Evolutionary conservation across 257 asterid genomes (phyloP).

Genomic region (Solanum dulcamara): DNA sequence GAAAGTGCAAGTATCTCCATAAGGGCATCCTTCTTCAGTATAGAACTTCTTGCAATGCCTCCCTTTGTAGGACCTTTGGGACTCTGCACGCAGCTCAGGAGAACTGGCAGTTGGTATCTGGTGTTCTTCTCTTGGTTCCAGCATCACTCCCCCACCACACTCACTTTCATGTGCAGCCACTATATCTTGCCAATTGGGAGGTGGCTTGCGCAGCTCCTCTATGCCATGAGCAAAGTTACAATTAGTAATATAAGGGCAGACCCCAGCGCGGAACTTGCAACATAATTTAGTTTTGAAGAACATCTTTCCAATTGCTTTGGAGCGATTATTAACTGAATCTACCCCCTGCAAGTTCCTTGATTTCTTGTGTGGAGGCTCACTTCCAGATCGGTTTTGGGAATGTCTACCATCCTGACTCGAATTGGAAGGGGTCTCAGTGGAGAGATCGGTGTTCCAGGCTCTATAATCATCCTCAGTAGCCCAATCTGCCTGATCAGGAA

Average conservation of each 20-base stretch:
- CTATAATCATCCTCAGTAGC: constrained; percentile 24
- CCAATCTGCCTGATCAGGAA: constrained; percentile 12
- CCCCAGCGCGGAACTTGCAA: constrained; percentile 17
- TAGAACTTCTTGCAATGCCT: constrained; percentile 20
- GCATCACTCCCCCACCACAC: not conserved
- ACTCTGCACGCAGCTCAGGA: constrained; percentile 7
- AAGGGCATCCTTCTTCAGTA: constrained; percentile 14
- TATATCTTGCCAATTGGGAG: constrained; percentile 23
- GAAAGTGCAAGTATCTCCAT: constrained; percentile 14
- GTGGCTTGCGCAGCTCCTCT: constrained; percentile 14
- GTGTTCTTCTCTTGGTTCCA: constrained; percentile 15
- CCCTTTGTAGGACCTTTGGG: constrained; percentile 12
- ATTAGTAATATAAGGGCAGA: constrained; percentile 16
- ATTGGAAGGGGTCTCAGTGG: constrained; percentile 2
- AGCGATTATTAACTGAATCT: not conserved
- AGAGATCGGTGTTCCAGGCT: not conserved
- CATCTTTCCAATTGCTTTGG: constrained; percentile 17
- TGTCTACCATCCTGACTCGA: not conserved
- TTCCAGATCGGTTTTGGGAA: not conserved
- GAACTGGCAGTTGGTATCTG: constrained; percentile 13
- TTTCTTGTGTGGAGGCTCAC: constrained; percentile 14
- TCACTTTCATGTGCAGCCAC: constrained; percentile 15
- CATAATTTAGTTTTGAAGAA: constrained; percentile 16
- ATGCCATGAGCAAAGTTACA: constrained; percentile 17
- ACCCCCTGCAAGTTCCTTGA: not conserved